Conservation (phyloP, 441 rosid genomes). For the Arabidopsis lyrata region DNA sequence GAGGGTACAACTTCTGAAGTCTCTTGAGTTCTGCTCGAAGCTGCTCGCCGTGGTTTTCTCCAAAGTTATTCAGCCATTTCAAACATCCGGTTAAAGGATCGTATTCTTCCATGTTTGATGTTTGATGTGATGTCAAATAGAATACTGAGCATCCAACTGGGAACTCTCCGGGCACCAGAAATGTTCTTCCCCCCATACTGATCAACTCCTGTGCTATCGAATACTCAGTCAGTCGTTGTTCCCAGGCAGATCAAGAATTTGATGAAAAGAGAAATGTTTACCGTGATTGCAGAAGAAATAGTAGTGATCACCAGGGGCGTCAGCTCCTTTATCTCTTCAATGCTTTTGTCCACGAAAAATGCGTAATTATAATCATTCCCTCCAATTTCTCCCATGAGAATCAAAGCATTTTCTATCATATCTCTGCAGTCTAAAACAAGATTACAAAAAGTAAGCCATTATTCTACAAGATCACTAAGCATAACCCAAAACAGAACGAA, state of each 20-base stretch:
- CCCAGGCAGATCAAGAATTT: background rate
- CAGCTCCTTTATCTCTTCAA: slow-evolving; percentile 42
- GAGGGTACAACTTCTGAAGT: slow-evolving; percentile 43
- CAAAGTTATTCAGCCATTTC: slow-evolving; percentile 48
- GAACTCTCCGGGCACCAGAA: slow-evolving; percentile 60
- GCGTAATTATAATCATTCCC: slow-evolving; percentile 60
- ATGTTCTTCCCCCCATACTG: slow-evolving; percentile 48
- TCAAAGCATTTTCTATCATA: slow-evolving; percentile 48
- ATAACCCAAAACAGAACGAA: background rate
- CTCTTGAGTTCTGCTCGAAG: slow-evolving; percentile 42
- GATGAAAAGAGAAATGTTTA: slow-evolving; percentile 12
- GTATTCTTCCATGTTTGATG: slow-evolving; percentile 37
- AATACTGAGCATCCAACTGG: slow-evolving; percentile 53
- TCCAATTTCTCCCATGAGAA: slow-evolving; percentile 69
- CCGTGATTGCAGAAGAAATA: slow-evolving; percentile 53
- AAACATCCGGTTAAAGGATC: slow-evolving; percentile 49
- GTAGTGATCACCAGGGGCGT: slow-evolving; percentile 48
- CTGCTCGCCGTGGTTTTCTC: slow-evolving; percentile 43
- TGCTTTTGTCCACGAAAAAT: slow-evolving; percentile 34
- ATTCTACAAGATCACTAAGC: background rate
- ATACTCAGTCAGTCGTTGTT: background rate
- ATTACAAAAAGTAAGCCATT: background rate
- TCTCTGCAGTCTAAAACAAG: slow-evolving; percentile 46
- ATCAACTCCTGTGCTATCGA: slow-evolving; percentile 45
- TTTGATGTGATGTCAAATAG: slow-evolving; percentile 43